These are phyloP conservation scores for Simplicillium aogashimaense DNA, from an alignment of 2,329 filamentous ascomycete genomes.

Conservation along the genomic window DNA sequence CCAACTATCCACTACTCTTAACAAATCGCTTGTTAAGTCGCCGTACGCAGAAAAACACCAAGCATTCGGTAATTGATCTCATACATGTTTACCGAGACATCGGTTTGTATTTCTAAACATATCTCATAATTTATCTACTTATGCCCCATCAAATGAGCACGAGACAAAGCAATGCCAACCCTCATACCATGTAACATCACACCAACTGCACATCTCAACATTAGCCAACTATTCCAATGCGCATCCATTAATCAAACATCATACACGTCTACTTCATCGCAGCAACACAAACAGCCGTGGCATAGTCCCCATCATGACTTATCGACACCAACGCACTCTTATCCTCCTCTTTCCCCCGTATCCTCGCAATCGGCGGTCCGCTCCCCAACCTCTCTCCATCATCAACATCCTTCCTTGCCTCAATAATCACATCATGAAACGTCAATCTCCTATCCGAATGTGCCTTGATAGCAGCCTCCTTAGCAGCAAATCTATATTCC, in stretches of 20 bases:
- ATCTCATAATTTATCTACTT: too few relatives aligned
- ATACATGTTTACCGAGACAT: too few relatives aligned
- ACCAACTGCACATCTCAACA: too few relatives aligned
- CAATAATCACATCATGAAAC: slow-evolving; percentile 51
- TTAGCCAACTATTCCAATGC: neutral
- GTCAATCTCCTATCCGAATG: slow-evolving; percentile 47
- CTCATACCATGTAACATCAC: too few relatives aligned
- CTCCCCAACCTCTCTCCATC: slow-evolving; percentile 18
- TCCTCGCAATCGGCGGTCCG: slow-evolving; percentile 34
- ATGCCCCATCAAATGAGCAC: too few relatives aligned
- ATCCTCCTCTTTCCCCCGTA: slow-evolving; percentile 21
- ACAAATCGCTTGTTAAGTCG: too few relatives aligned
- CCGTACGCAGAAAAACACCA: too few relatives aligned
- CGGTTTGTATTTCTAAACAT: too few relatives aligned
- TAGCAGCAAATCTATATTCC: slow-evolving; percentile 53
- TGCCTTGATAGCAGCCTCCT: slow-evolving; percentile 68
- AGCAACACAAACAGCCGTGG: slow-evolving; percentile 43
- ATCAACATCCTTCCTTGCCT: slow-evolving; percentile 12
- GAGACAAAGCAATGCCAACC: too few relatives aligned
- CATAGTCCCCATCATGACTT: slow-evolving; percentile 80
- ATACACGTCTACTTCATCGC: neutral
- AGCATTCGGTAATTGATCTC: too few relatives aligned
- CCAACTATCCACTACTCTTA: too few relatives aligned
- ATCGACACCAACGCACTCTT: slow-evolving; percentile 66
- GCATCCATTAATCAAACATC: too few relatives aligned